Evolutionary conservation across 2,329 filamentous ascomycete species (phyloP).

Genomic region (Xylogone sp.): DNA sequence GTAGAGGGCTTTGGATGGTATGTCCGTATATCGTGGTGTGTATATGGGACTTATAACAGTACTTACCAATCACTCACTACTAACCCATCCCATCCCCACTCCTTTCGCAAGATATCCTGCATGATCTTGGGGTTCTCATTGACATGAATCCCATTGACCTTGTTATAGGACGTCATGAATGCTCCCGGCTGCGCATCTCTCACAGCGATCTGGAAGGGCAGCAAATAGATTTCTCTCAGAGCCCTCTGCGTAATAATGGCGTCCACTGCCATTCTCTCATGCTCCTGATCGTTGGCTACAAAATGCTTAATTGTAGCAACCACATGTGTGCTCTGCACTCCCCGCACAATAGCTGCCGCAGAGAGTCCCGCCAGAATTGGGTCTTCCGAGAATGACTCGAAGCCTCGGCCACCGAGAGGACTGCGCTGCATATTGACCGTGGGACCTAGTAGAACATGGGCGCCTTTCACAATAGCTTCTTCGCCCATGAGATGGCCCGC

Average conservation of each 20-base stretch:
- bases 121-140: slow-evolving; percentile 33
- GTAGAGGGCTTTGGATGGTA: too few relatives aligned
- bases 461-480: slow-evolving; percentile 63
- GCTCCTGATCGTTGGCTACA: slow-evolving; percentile 39
- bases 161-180: slow-evolving; percentile 42
- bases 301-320: slow-evolving; percentile 43
- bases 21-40: too few relatives aligned
- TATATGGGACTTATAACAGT: too few relatives aligned
- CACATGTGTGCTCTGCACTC: slow-evolving; percentile 36
- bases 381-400: slow-evolving; percentile 45
- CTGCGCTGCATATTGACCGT: slow-evolving; percentile 45
- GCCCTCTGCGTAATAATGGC: slow-evolving; percentile 31
- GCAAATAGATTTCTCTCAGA: slow-evolving; percentile 38
- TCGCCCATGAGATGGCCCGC: slow-evolving; percentile 62
- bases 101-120: slow-evolving; percentile 32
- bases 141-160: slow-evolving; percentile 40
- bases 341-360: slow-evolving; percentile 36
- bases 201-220: slow-evolving; percentile 39
- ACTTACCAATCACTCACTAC: slow-evolving; percentile 44
- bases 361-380: slow-evolving; percentile 39
- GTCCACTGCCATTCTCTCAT: slow-evolving; percentile 29
- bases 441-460: slow-evolving; percentile 68
- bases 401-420: slow-evolving; percentile 42
- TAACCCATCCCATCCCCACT: slow-evolving; percentile 40
- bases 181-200: slow-evolving; percentile 36